Base-by-base conservation (phyloP, 2,329 filamentous ascomycete genomes). In the Fusarium sp. region DNA sequence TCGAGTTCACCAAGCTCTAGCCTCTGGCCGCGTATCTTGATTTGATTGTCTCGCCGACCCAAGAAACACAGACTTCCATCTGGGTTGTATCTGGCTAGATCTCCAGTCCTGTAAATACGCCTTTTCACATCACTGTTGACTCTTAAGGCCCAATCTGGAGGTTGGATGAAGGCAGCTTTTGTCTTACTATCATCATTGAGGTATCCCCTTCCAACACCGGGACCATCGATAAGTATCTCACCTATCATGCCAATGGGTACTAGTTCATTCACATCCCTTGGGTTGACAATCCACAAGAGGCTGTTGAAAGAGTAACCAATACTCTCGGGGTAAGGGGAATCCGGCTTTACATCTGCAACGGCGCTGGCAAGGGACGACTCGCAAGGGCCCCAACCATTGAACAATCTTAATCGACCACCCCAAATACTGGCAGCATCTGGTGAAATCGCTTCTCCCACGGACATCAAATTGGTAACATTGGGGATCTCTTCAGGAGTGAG, bases 11-110 rank as follows among this genome's bases (percentile, higher is more conserved):
- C 55, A 6, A 58, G 47, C 43, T 67, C 63, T 13, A 67, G 47
- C 6, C 63, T 49, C 15, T 67, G 59, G 8, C 63, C 63, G 8
- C 59, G 55, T 23, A 63, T 46, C 39, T 66, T 66, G 47, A 63
- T 40, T 35, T 66, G 63, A 13, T 35, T 47, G 20, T 66, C 63
- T 9, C 49, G 49, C 4, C 61, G 42, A 2, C 61, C 61, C 15
- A 45, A 31, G n/a, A 45, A 45, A 20, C 5, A 17, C 4, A 45
- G 6, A 27, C 42, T 45, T 17, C 42, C 42, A 11, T 41, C 39
- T 25, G 39, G 21, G 14, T 41, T 41, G 10, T 25, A 41, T 23
- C 39, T 25, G 8, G 39, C 39, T 2, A 41, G 39, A 4, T 41
- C 39, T 6, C 39, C 39, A 33, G 31, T 33, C 13, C 31, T 14